Evolutionary conservation across 2,329 filamentous ascomycete species (phyloP).

Genomic region (Geosmithia putterillii): DNA sequence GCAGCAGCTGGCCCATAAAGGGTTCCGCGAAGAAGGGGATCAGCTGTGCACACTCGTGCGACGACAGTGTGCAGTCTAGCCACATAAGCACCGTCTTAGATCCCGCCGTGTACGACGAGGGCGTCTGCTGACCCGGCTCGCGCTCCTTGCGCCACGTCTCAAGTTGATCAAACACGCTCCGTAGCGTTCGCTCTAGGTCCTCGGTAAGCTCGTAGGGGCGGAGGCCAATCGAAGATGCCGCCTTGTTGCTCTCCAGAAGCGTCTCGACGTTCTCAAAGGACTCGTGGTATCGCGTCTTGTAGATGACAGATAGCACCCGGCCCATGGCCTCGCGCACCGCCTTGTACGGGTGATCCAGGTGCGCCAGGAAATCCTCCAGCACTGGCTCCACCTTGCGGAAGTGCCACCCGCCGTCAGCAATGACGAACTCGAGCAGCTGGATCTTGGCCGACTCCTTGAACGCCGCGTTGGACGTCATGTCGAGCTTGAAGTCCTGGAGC

Average conservation of each 20-base stretch:
- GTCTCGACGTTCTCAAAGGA: slow-evolving; percentile 71
- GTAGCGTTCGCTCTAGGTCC: slow-evolving; percentile 62
- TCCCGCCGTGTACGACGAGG: slow-evolving; percentile 86
- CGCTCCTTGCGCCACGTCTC: slow-evolving; percentile 82
- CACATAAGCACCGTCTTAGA: slow-evolving; percentile 93
- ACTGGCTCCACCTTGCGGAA: slow-evolving; percentile 86
- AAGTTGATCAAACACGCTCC: slow-evolving; percentile 63
- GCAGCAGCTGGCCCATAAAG: slow-evolving; percentile 84
- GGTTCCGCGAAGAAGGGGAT: slow-evolving; percentile 81
- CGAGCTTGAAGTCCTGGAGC: slow-evolving; percentile 74
- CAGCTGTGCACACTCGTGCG: slow-evolving; percentile 84
- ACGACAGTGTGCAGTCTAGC: slow-evolving; percentile 84
- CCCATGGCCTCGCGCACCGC: slow-evolving; percentile 92
- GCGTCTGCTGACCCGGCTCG: slow-evolving; percentile 78
- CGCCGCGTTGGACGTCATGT: slow-evolving; percentile 90
- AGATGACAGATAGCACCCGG: slow-evolving; percentile 75
- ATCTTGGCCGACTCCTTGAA: slow-evolving; percentile 99
- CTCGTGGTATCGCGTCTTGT: slow-evolving; percentile 86
- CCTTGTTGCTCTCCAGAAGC: slow-evolving; percentile 68
- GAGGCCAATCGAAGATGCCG: slow-evolving; percentile 68
- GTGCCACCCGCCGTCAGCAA: slow-evolving; percentile 88
- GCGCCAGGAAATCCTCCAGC: slow-evolving; percentile 73
- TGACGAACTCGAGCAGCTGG: slow-evolving; percentile 74
- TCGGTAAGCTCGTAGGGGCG: slow-evolving; percentile 70
- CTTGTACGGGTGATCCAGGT: slow-evolving; percentile 97